These are phyloP conservation scores for Hanseniaspora vineae DNA, from an alignment of 805 yeast genomes.

Conservation along the genomic window DNA sequence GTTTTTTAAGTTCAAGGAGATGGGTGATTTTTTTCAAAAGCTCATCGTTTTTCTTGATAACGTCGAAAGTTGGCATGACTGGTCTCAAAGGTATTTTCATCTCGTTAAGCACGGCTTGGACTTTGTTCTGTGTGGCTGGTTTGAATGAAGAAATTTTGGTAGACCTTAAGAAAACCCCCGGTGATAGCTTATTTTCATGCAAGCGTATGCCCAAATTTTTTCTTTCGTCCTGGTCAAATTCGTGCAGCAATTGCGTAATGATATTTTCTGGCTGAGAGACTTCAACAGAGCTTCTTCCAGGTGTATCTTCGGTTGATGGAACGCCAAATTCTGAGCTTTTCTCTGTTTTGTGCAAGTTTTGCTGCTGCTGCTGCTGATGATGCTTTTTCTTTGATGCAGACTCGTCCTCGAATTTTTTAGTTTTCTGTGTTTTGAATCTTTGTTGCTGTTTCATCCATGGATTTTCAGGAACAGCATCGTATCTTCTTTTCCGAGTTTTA, in stretches of 20 bases:
- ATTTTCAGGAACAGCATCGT: slow-evolving; percentile 29
- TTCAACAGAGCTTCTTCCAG: too few relatives aligned
- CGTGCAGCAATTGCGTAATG: slow-evolving; percentile 19
- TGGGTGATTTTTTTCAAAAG: slow-evolving; percentile 56
- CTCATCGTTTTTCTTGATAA: slow-evolving; percentile 65
- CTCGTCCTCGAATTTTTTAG: slow-evolving; percentile 7
- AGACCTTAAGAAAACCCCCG: slow-evolving; percentile 79
- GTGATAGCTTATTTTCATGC: slow-evolving; percentile 55
- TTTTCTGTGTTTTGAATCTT: slow-evolving; percentile 19
- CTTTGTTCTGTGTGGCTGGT: slow-evolving; percentile 58
- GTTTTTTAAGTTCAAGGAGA: slow-evolving; percentile 72
- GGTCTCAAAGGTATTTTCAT: slow-evolving; percentile 72
- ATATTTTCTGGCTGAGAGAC: slow-evolving; percentile 17
- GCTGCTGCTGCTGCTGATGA: slow-evolving; percentile 15
- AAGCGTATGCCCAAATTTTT: slow-evolving; percentile 72
- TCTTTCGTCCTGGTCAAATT: slow-evolving; percentile 65
- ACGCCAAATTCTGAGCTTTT: slow-evolving; percentile 13
- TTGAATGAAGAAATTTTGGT: slow-evolving; percentile 65
- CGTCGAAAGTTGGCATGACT: slow-evolving; percentile 72
- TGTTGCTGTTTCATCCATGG: slow-evolving; percentile 32
- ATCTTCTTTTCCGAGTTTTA: slow-evolving; percentile 39
- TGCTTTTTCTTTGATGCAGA: neutral
- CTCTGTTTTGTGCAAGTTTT: slow-evolving; percentile 20
- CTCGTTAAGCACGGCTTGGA: slow-evolving; percentile 55
- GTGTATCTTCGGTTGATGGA: slow-evolving; percentile 9